Percentiles rank a stretch among this genome's conserved stretches.
Evolutionary conservation across 768 basidiomycete species (phyloP).

Genomic region (Dioszegia crocea): DNA sequence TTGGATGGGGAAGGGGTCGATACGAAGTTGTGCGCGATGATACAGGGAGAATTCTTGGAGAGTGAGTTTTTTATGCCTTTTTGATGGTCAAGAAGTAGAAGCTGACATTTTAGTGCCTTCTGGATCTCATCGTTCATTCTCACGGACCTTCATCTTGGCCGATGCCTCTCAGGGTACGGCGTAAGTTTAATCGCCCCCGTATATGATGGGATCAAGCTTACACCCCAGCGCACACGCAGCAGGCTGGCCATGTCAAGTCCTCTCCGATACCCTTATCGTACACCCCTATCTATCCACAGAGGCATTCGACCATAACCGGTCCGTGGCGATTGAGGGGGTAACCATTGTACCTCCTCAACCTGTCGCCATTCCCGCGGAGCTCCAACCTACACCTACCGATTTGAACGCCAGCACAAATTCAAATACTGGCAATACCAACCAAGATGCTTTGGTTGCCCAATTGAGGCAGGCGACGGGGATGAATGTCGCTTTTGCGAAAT

Average conservation of each 20-base stretch:
- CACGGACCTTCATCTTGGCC: constrained; percentile 81
- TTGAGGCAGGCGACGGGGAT: constrained; percentile 70
- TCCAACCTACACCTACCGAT: neutral
- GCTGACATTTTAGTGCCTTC: constrained; percentile 57
- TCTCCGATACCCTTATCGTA: constrained; percentile 81
- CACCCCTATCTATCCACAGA: constrained; percentile 77
- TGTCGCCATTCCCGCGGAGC: neutral
- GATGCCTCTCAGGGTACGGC: constrained; percentile 75
- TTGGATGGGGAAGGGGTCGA: constrained; percentile 48
- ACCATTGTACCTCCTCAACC: constrained; percentile 29
- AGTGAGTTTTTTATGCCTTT: constrained; percentile 55
- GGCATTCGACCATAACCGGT: constrained; percentile 60
- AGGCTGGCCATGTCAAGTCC: constrained; percentile 84
- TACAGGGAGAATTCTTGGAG: constrained; percentile 90
- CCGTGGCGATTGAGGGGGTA: constrained; percentile 41
- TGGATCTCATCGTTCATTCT: constrained; percentile 83
- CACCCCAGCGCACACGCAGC: constrained; percentile 63
- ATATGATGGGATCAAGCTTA: neutral
- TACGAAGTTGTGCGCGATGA: constrained; percentile 60
- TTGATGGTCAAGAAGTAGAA: neutral
- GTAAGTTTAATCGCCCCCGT: constrained; percentile 55
- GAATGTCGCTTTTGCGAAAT: constrained; percentile 71
- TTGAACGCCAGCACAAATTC: constrained; percentile 14
- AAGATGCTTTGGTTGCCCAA: constrained; percentile 52
- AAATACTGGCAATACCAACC: constrained; percentile 53